Percentiles rank a stretch among this genome's conserved stretches.
Conservation (phyloP, 805 yeast species). For the Pichia manshurica region DNA sequence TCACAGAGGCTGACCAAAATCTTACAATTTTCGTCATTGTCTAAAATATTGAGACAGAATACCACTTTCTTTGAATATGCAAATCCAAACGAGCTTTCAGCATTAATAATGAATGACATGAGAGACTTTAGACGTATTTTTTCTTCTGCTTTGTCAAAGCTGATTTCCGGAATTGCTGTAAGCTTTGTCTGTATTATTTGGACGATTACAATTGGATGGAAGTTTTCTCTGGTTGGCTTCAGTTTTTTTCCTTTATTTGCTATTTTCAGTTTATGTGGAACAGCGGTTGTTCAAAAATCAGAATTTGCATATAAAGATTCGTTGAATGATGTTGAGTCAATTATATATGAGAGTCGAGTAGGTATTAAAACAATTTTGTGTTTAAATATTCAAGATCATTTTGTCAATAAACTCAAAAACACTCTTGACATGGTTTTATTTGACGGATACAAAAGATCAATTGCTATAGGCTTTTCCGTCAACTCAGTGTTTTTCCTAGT, state of each 20-base stretch:
- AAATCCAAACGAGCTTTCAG: constrained; percentile 49
- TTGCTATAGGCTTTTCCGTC: constrained; percentile 61
- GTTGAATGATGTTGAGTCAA: constrained; percentile 50
- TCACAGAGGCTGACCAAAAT: constrained; percentile 64
- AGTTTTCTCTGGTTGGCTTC: constrained; percentile 73
- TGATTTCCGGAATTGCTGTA: constrained; percentile 49
- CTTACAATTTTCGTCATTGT: constrained; percentile 46
- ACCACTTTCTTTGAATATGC: constrained; percentile 45
- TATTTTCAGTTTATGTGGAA: constrained; percentile 28
- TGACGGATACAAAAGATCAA: constrained; percentile 47
- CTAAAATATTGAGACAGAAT: constrained; percentile 45
- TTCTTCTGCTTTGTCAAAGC: constrained; percentile 52
- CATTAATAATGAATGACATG: constrained; percentile 73
- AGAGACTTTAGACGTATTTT: constrained; percentile 68
- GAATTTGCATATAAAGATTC: constrained; percentile 58
- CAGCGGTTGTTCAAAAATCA: constrained; percentile 32
- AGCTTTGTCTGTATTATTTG: constrained; percentile 61
- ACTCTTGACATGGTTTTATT: constrained; percentile 30
- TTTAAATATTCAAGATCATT: constrained; percentile 46
- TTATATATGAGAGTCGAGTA: constrained; percentile 45
- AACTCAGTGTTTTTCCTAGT: constrained; percentile 51
- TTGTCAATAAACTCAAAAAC: constrained; percentile 34
- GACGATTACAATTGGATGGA: constrained; percentile 83
- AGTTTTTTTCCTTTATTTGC: constrained; percentile 69
- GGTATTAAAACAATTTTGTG: constrained; percentile 62